phyloP scores from a whole-genome alignment of 352 stramenopile species.

The Globisporangium splendens region DNA sequence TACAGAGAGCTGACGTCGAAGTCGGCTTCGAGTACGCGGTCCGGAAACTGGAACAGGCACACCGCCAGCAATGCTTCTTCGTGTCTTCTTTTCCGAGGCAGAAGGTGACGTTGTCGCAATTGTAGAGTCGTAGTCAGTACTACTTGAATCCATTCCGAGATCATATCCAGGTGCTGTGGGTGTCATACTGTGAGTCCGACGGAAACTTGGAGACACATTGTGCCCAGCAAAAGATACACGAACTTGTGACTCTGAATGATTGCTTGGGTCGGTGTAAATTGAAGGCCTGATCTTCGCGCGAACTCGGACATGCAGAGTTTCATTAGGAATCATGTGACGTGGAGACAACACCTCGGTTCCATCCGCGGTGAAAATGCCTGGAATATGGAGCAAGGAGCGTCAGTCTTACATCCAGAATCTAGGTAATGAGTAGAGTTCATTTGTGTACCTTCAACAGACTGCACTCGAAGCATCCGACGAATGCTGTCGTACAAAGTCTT shows the following conservation, averaged over 20 bases:
- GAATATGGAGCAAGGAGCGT: slow-evolving; percentile 4
- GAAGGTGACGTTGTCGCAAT: slow-evolving; percentile 4
- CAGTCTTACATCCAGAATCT: no score
- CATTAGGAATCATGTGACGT: slow-evolving; percentile 66
- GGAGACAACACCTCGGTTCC: slow-evolving; percentile 65
- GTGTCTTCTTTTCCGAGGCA: slow-evolving; percentile 1
- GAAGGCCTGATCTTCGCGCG: slow-evolving; percentile 45
- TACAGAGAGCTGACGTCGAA: slow-evolving; percentile 28
- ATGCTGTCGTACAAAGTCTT: slow-evolving; percentile 59
- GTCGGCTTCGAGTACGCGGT: slow-evolving; percentile 13
- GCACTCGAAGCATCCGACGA: slow-evolving; percentile 65
- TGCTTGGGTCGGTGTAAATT: slow-evolving; percentile 15
- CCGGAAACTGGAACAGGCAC: slow-evolving; percentile 8
- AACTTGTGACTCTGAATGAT: slow-evolving; percentile 17
- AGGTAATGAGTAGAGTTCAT: slow-evolving; percentile 1
- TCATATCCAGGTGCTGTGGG: slow-evolving; percentile 5
- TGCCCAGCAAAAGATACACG: slow-evolving; percentile 16
- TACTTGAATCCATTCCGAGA: neutral
- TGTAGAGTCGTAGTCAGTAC: slow-evolving; percentile 6
- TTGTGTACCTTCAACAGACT: slow-evolving; percentile 51
- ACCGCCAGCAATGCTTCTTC: slow-evolving; percentile 3
- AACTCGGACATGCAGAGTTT: slow-evolving; percentile 67
- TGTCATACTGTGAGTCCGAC: slow-evolving; percentile 7
- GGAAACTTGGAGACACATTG: slow-evolving; percentile 10
- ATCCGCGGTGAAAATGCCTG: slow-evolving; percentile 51